These are phyloP conservation scores for Austropuccinia psidii DNA, from an alignment of 1,284 basidiomycete genomes.

Conservation along the genomic window DNA sequence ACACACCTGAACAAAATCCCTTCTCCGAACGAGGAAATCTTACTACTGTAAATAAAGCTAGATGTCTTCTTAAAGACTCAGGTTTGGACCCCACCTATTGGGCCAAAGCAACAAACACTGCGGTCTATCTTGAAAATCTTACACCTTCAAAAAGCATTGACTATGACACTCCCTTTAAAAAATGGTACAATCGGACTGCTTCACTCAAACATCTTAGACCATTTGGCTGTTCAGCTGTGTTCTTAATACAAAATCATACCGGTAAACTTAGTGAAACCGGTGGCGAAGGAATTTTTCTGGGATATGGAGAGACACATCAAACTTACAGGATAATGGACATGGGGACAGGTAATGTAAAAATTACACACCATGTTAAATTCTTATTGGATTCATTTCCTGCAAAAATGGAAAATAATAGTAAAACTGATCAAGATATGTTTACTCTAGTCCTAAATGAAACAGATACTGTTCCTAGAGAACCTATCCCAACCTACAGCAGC, in stretches of 20 bases:
- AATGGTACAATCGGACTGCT: not conserved
- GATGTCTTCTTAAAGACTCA: conserved; percentile 43
- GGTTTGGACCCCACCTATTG: conserved; percentile 46
- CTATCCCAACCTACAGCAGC: no score
- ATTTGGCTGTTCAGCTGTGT: not conserved
- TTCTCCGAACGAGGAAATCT: not conserved
- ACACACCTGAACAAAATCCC: conserved; percentile 9
- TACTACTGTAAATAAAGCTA: conserved; percentile 40
- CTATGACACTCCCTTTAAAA: not conserved
- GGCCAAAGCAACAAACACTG: conserved; percentile 46
- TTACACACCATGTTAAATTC: not conserved
- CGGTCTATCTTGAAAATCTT: conserved; percentile 47
- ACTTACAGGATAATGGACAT: not conserved
- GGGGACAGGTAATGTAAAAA: not conserved
- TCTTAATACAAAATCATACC: not conserved
- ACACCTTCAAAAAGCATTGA: conserved; percentile 7
- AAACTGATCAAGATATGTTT: no score
- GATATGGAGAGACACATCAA: not conserved
- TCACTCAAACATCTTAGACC: not conserved
- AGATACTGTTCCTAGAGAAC: no score
- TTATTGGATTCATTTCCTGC: not conserved
- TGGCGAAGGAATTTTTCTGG: not conserved
- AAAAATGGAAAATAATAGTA: no score
- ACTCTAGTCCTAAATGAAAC: no score
- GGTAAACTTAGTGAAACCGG: not conserved